phyloP scores from a whole-genome alignment of 1,139 yeast genomes.

The Petasospora fabianii region DNA sequence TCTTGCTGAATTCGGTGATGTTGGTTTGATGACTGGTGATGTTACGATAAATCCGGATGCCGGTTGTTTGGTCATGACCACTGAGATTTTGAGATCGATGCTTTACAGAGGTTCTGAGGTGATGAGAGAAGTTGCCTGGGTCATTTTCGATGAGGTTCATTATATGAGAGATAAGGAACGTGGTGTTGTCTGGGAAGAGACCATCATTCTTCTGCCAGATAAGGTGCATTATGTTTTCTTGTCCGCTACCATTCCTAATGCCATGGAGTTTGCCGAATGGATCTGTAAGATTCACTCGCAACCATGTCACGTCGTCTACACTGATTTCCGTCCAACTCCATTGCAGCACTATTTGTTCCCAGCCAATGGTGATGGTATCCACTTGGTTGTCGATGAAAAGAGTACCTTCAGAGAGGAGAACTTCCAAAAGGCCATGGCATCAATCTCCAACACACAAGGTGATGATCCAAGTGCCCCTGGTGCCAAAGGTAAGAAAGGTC shows the following conservation, averaged over 20 bases:
- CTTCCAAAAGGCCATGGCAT: slow-evolving; percentile 97
- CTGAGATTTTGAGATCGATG: slow-evolving; percentile 92
- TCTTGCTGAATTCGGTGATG: slow-evolving; percentile 89
- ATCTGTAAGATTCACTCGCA: slow-evolving; percentile 90
- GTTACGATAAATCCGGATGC: slow-evolving; percentile 97
- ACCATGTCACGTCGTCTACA: slow-evolving; percentile 97
- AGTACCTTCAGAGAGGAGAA: slow-evolving; percentile 95
- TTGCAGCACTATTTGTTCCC: slow-evolving; percentile 96
- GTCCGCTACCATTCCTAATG: slow-evolving; percentile 97
- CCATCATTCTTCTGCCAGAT: slow-evolving; percentile 90
- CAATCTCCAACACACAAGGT: slow-evolving; percentile 76
- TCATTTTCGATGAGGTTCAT: slow-evolving; percentile 93
- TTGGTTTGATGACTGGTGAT: slow-evolving; percentile 97
- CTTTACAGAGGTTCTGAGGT: slow-evolving; percentile 90
- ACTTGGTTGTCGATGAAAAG: slow-evolving; percentile 95
- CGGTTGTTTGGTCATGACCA: slow-evolving; percentile 95
- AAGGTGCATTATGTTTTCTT: slow-evolving; percentile 84
- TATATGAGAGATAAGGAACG: slow-evolving; percentile 94
- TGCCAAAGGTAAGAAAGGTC: slow-evolving; percentile 70
- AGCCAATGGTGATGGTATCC: slow-evolving; percentile 96
- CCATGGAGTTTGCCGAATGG: slow-evolving; percentile 99
- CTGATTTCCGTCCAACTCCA: slow-evolving; percentile 98
- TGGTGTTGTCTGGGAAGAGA: slow-evolving; percentile 99
- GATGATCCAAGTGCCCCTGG: slow-evolving; percentile 71
- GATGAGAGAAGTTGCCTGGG: slow-evolving; percentile 97